Percentiles rank a stretch among this genome's conserved stretches.
Evolutionary conservation across 306 rosid species (phyloP).

Genomic region (Parietaria judaica): DNA sequence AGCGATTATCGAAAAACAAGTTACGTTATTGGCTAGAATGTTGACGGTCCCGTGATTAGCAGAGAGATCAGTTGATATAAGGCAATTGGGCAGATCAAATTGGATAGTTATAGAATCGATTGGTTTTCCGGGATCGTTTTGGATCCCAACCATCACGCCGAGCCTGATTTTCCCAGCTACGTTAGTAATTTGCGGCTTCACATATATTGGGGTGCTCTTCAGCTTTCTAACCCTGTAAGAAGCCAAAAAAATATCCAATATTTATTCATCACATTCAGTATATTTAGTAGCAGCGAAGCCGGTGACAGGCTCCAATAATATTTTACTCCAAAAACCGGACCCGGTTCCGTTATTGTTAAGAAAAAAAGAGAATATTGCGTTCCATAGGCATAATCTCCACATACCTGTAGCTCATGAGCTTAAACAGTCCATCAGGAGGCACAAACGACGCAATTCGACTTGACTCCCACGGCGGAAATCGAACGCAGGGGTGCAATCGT

Average conservation of each 20-base stretch:
- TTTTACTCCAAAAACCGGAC: too few species aligned
- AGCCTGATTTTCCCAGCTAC: conserved; percentile 65
- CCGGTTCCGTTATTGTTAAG: neutral
- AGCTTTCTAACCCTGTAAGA: conserved; percentile 66
- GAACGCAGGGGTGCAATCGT: conserved; percentile 88
- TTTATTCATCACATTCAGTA: too few species aligned
- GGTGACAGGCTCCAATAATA: too few species aligned
- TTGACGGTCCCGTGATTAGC: conserved; percentile 83
- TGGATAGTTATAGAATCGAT: conserved; percentile 61
- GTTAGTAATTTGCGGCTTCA: conserved; percentile 87
- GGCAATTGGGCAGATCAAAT: conserved; percentile 72
- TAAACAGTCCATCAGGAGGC: conserved; percentile 95
- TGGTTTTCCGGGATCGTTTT: conserved; percentile 81
- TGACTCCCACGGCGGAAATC: conserved; percentile 86
- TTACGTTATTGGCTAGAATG: conserved; percentile 74
- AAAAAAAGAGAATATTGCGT: conserved; percentile 9
- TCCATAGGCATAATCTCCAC: neutral
- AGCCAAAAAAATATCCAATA: neutral
- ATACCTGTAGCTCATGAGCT: conserved; percentile 91
- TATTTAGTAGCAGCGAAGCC: too few species aligned
- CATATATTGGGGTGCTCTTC: conserved; percentile 79
- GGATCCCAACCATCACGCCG: conserved; percentile 71
- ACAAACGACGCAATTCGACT: conserved; percentile 83
- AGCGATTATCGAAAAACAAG: neutral
- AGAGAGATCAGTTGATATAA: conserved; percentile 62